phyloP scores from a whole-genome alignment of 306 rosid genomes.

The Acacia acuminata region DNA sequence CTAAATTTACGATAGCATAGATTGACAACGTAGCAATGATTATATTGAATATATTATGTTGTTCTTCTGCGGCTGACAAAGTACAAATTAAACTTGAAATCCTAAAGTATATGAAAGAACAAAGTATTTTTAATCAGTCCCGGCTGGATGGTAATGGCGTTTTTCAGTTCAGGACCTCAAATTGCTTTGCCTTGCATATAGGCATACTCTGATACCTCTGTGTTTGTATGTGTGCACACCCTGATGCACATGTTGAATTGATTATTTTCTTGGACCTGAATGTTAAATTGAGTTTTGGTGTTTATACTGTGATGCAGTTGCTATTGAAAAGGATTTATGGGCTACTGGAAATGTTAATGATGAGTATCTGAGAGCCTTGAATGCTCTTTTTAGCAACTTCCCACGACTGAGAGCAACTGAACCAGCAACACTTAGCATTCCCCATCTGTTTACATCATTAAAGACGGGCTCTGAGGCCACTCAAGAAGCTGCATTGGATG shows the following conservation, averaged over 20 bases:
- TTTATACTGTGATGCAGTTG: conserved; percentile 52
- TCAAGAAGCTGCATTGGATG: conserved; percentile 96
- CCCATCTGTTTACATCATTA: conserved; percentile 91
- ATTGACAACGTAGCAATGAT: conserved; percentile 2
- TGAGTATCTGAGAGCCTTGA: conserved; percentile 92
- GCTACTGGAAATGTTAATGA: conserved; percentile 93
- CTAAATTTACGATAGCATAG: conserved; percentile 10
- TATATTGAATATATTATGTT: neutral
- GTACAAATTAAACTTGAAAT: conserved; percentile 15
- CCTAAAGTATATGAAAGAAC: neutral
- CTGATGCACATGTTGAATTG: conserved; percentile 1
- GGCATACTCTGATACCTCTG: neutral
- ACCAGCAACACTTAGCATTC: conserved; percentile 98
- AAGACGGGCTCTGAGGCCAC: conserved; percentile 96
- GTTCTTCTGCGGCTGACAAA: neutral
- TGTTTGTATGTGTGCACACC: neutral
- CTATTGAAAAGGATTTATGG: conserved; percentile 97
- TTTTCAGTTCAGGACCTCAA: conserved; percentile 7
- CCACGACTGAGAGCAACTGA: conserved; percentile 98
- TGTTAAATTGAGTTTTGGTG: conserved; percentile 29
- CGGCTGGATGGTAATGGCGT: conserved; percentile 22
- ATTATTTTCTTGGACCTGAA: neutral
- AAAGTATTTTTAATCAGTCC: conserved; percentile 2
- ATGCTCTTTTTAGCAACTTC: conserved; percentile 92
- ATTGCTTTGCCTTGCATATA: conserved; percentile 26